Base-by-base conservation (phyloP, 2,329 filamentous ascomycete species). In the Thelonectria blattea region DNA sequence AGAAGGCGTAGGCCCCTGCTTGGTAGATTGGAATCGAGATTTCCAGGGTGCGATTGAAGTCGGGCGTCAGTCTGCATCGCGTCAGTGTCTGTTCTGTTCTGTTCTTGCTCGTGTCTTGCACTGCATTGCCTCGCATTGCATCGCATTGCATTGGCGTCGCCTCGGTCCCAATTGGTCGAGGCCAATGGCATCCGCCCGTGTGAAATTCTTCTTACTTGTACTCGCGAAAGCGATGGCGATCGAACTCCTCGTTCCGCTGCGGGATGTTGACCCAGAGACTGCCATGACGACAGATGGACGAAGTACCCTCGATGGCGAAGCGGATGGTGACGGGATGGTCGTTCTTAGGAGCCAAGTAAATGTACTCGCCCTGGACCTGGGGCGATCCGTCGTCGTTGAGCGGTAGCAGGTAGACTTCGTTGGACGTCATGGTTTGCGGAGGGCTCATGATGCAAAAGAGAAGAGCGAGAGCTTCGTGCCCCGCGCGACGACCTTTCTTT, bases 211-310 rank as follows among this genome's bases (percentile, higher is more conserved):
- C 89, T 75, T 83, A 97, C 94, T 92, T 94, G 85, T 91, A 96
- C 79, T 97, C 90, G 71, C 88, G 87, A 76, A 96, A 99, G 34
- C 85, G 84, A 71, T 90, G 84, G 68, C 95, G 89, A 65, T 87
- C 85, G 73, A 98, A 99, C 45, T 87, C 80, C 51, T 87, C 80
- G 60, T 89, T 93, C 70, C 88, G 83, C 62, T 89, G 85, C 8
- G 95, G 95, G 62, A 98, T 91, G 76, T 99, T 99, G 72, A 97
- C 90, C 94, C 95, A 99, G 64, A 99, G 83, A 73, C 91, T 97
- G 61, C 96, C 95, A 78, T 97, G 84, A 68, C 93, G 88, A 77
- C 93, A 97, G 81, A 99, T 95, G 63, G 94, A 97, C 74, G 94
- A 97, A 58, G 92, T 94, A 63, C 95, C 93, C 77, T 97, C 91